A percentile compares a stretch with the other conserved stretches of the same genome.
Conservation (phyloP, 495 filamentous ascomycete species). For the Penicillium paradoxum region DNA sequence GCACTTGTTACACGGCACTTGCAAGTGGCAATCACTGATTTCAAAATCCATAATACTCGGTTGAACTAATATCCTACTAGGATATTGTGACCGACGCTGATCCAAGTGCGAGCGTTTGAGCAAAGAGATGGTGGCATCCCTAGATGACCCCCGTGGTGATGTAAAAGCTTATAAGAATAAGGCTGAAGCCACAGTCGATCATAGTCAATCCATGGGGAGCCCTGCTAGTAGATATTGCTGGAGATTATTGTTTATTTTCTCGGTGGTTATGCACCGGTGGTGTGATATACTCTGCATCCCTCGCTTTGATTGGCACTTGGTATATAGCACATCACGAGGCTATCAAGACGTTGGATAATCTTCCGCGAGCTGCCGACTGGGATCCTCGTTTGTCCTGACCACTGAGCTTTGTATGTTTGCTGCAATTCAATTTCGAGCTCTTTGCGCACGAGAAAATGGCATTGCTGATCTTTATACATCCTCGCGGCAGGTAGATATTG, state of each 20-base stretch:
- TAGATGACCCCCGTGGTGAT: not conserved
- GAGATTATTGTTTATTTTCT: not conserved
- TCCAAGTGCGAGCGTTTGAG: not conserved
- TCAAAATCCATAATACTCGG: not conserved
- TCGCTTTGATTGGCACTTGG: not conserved
- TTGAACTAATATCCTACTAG: not conserved
- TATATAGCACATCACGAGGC: not conserved
- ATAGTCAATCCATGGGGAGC: slow-evolving; percentile 15
- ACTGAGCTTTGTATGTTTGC: not conserved
- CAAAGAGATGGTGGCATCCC: not conserved
- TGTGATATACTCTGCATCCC: slow-evolving; percentile 9
- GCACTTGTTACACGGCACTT: not conserved
- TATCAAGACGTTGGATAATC: not conserved
- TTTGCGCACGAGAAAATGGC: not conserved
- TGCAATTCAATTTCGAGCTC: not conserved
- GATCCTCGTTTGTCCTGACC: not conserved
- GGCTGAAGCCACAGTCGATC: slow-evolving; percentile 21
- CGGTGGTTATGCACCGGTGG: not conserved
- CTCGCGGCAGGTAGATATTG: not conserved
- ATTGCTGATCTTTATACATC: not conserved
- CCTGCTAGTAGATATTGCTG: slow-evolving; percentile 13
- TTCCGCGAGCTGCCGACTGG: slow-evolving; percentile 11
- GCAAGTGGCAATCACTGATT: not conserved
- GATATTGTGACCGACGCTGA: not conserved
- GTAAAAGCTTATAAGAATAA: not conserved